Conservation (phyloP, 495 filamentous ascomycete species). For the Penicillium malachiteum region DNA sequence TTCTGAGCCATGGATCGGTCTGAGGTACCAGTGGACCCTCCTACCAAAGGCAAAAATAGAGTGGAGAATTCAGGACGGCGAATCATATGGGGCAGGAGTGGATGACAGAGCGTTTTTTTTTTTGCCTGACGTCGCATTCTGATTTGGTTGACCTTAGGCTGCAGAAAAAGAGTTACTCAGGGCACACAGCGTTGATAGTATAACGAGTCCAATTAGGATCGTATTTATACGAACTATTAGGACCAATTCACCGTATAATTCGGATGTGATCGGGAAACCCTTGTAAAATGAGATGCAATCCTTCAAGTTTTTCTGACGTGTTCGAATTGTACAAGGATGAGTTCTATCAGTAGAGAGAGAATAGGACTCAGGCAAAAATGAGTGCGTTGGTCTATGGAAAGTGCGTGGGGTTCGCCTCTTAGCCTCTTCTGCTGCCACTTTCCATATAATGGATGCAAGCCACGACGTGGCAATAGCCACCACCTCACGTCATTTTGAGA, state of each 20-base stretch:
- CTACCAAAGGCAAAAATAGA: constrained; percentile 13
- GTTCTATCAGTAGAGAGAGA: not conserved
- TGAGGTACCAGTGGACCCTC: constrained; percentile 17
- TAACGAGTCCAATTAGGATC: not conserved
- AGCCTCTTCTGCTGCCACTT: too few relatives aligned
- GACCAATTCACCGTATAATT: not conserved
- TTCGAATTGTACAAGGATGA: not conserved
- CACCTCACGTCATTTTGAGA: not conserved
- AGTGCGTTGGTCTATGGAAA: constrained; percentile 1
- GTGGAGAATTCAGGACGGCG: constrained; percentile 3
- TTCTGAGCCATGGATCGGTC: constrained; percentile 22
- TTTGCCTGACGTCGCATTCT: not conserved
- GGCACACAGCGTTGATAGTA: not conserved
- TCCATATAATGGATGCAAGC: not conserved
- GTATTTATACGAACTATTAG: not conserved
- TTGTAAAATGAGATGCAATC: not conserved
- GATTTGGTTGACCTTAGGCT: not conserved
- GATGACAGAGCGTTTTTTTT: not conserved
- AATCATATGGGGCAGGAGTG: constrained; percentile 8
- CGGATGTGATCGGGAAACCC: not conserved
- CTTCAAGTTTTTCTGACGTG: not conserved
- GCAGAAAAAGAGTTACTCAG: not conserved
- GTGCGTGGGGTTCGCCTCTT: constrained; percentile 7
- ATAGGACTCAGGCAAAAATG: not conserved
- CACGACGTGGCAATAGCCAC: constrained; percentile 1